These are phyloP conservation scores for Pulveroboletus sp. DNA, from an alignment of 768 basidiomycete genomes.

Conservation along the genomic window DNA sequence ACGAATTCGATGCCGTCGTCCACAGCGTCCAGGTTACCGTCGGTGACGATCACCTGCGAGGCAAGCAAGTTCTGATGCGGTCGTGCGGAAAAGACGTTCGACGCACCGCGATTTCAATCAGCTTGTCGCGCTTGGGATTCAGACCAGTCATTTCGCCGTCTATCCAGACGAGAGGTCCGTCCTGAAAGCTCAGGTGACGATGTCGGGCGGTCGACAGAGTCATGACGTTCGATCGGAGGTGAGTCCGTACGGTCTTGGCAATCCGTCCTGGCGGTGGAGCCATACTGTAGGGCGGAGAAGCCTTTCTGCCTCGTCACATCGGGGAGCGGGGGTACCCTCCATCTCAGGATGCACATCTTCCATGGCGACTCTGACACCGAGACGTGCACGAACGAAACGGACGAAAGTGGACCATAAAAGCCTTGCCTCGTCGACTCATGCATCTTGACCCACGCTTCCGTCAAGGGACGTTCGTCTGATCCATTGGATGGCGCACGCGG, in stretches of 20 bases:
- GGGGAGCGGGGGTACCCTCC: no score
- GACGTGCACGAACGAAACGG: no score
- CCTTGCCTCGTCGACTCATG: no score
- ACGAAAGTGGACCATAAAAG: no score
- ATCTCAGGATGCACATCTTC: no score
- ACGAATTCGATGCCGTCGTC: conserved; percentile 78
- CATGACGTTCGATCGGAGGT: conserved; percentile 4
- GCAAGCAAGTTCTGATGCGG: no score
- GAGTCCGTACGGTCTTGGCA: background rate
- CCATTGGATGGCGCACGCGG: no score
- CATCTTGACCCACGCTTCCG: no score
- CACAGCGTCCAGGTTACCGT: conserved; percentile 75
- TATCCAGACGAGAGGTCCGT: conserved; percentile 49
- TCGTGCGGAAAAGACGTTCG: background rate
- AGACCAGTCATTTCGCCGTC: conserved; percentile 90
- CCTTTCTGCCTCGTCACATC: no score
- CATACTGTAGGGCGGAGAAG: no score
- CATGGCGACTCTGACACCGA: no score
- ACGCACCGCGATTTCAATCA: conserved; percentile 66
- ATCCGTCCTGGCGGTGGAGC: background rate
- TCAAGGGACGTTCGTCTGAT: no score
- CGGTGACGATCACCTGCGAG: conserved; percentile 74
- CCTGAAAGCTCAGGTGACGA: conserved; percentile 3
- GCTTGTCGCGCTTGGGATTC: conserved; percentile 27
- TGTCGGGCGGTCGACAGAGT: background rate